Base-by-base conservation (phyloP, 2,329 filamentous ascomycete genomes). In the Microdochium bolleyi region DNA sequence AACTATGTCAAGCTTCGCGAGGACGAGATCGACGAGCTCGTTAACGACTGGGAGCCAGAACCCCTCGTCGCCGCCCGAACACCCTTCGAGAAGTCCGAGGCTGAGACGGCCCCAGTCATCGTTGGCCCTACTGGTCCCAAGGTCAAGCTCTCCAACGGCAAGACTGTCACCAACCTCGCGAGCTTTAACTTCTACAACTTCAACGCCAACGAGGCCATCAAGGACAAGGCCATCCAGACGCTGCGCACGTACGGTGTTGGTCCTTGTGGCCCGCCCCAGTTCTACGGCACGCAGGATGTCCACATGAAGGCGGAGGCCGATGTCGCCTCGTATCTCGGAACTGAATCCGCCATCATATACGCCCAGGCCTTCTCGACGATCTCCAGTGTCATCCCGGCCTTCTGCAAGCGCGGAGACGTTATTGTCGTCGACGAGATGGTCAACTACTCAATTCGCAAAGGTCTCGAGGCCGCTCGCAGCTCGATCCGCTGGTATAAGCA, bases 101-200 rank as follows among this genome's bases (percentile, higher is more conserved):
- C 87, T 55, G 92, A 97, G 64, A 95, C 85, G 67, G 74, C 90
- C 49, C 89, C 92, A 4, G 78, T 97, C 22, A 89, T 99, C 67
- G 83, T 92, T 58, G 94, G 94, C 50, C 88, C 92, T 4, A 92
- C 91, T 1, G 92, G 90, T 10, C 92, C 94, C 49, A 95, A 94
- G 69, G 85, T 87, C 50, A 96, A 94, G 69, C 82, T 99, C 52
- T 78, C 84, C 49, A 96, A 86, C 69, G 94, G 94, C 62, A 87
- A 89, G 59, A 95, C 88, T 19, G 94, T 96, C 24, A 90, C 82
- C 53, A 99, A 99, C 67, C 85, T 99, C 58, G 92, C 90, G 37
- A 95, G 89, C 1, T 94, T 91, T 73, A 99, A 99, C 70, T 96
- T 94, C 71, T 97, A 95, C 77, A 97, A 99, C 73, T 91, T 99